A percentile compares a stretch with the other conserved stretches of the same genome.
Evolutionary conservation across 306 rosid genomes (phyloP).

Genomic region (Trifolium dubium): DNA sequence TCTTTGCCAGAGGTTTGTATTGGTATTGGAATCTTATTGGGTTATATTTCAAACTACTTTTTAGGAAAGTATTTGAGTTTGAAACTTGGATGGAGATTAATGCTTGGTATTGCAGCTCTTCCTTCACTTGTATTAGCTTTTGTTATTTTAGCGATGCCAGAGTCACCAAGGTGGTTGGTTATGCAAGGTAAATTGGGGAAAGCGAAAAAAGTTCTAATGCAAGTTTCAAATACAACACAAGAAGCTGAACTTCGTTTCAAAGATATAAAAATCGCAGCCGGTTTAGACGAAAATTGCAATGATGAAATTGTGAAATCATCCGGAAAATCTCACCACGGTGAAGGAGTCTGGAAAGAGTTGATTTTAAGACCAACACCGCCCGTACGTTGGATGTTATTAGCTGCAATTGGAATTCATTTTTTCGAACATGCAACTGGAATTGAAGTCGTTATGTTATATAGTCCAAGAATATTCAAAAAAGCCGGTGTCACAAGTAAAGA

Average conservation of each 20-base stretch:
- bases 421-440: conserved; percentile 83
- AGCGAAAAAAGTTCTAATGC: conserved; percentile 49
- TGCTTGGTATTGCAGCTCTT: conserved; percentile 77
- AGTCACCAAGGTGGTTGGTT: conserved; percentile 90
- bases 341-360: conserved; percentile 73
- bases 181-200: conserved; percentile 66
- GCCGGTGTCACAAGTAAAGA: conserved; percentile 68
- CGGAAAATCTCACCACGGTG: conserved; percentile 18
- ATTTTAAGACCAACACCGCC: conserved; percentile 55
- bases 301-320: conserved; percentile 32
- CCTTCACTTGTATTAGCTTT: conserved; percentile 66
- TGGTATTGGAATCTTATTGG: conserved; percentile 73
- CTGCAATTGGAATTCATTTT: conserved; percentile 77
- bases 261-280: conserved; percentile 69
- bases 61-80: conserved; percentile 54
- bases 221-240: conserved; percentile 51
- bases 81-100: conserved; percentile 80
- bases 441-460: conserved; percentile 73
- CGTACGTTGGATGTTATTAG: conserved; percentile 69
- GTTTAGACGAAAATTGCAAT: conserved; percentile 47
- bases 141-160: conserved; percentile 70
- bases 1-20: conserved; percentile 79
- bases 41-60: conserved; percentile 67
- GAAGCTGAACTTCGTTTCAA: conserved; percentile 65
- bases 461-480: conserved; percentile 79